These are phyloP conservation scores for Dryas octopetala DNA, from an alignment of 306 rosid species.

Conservation along the genomic window DNA sequence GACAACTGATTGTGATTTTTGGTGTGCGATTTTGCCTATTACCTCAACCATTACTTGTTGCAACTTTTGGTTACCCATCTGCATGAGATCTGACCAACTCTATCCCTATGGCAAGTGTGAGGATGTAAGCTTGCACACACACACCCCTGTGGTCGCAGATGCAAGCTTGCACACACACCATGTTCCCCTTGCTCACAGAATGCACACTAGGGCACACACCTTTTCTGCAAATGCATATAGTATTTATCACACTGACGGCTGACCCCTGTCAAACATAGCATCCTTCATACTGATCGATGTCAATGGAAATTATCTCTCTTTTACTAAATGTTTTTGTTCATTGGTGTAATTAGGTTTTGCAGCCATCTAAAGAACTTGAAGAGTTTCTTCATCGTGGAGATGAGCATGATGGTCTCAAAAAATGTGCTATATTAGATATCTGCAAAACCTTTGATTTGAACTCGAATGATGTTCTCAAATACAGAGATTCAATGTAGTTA, in stretches of 20 bases:
- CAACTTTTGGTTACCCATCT: neutral
- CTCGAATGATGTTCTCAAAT: constrained; percentile 57
- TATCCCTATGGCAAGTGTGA: neutral
- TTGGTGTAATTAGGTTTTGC: constrained; percentile 44
- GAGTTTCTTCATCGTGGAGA: constrained; percentile 34
- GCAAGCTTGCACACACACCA: neutral
- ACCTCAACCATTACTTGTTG: neutral
- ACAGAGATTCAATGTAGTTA: constrained; percentile 38
- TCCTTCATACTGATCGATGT: neutral
- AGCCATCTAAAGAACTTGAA: constrained; percentile 70
- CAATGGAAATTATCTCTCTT: neutral
- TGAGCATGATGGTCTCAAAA: constrained; percentile 42
- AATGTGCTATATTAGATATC: constrained; percentile 43
- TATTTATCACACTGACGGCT: neutral
- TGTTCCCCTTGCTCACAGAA: too few species aligned
- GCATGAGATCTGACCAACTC: neutral
- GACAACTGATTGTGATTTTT: neutral
- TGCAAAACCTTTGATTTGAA: constrained; percentile 72
- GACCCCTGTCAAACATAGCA: neutral
- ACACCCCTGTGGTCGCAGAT: neutral
- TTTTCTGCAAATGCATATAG: neutral
- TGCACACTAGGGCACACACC: neutral
- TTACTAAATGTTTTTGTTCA: neutral
- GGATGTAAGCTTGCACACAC: neutral
- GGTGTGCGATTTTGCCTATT: neutral